phyloP scores from a whole-genome alignment of 371 early-diverging fungal species.

The Thermomucor indicae-seudaticae region DNA sequence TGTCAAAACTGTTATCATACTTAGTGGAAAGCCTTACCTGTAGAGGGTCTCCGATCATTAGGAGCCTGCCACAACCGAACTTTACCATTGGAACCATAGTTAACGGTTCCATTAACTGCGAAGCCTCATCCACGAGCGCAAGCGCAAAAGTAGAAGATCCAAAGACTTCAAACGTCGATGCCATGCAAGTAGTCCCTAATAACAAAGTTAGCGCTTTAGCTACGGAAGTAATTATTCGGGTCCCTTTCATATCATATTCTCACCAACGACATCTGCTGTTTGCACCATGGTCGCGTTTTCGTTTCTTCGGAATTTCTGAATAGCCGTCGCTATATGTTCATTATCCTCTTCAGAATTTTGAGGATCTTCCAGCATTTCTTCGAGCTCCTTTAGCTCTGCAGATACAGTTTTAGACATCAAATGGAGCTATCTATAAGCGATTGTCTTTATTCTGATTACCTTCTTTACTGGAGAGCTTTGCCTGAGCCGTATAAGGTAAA shows the following conservation, averaged over 20 bases:
- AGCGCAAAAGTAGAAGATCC: constrained; percentile 56
- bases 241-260: background rate
- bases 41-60: constrained; percentile 92
- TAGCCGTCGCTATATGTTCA: constrained; percentile 56
- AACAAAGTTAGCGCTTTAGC: background rate
- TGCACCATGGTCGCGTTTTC: constrained; percentile 48
- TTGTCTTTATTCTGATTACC: constrained; percentile 16
- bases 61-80: constrained; percentile 56
- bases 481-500: constrained; percentile 64
- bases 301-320: constrained; percentile 58
- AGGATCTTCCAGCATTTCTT: constrained; percentile 62
- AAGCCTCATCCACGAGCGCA: constrained; percentile 86
- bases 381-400: constrained; percentile 66
- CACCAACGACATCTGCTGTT: constrained; percentile 59
- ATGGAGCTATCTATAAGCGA: background rate
- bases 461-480: constrained; percentile 45
- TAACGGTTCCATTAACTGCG: constrained; percentile 86
- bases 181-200: constrained; percentile 72
- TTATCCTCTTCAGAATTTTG: constrained; percentile 49
- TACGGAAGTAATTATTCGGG: background rate
- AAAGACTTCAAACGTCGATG: constrained; percentile 72
- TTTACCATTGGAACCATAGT: constrained; percentile 76
- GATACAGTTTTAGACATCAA: background rate
- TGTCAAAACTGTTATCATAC: background rate
- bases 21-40: no score